Conservation (phyloP, 257 asterid genomes). For the Scutellaria barbata region DNA sequence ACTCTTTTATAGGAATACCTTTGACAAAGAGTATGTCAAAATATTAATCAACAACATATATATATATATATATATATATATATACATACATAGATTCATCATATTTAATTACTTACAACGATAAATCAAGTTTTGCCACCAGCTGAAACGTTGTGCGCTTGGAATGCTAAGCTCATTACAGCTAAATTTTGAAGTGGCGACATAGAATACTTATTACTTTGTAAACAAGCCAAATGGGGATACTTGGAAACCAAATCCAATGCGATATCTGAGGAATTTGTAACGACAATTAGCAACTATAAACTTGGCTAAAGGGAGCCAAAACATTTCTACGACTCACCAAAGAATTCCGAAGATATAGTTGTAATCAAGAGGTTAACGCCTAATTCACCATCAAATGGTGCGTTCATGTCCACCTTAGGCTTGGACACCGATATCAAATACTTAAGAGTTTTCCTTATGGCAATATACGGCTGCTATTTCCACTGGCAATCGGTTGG, state of each 20-base stretch:
- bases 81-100: too few relatives aligned
- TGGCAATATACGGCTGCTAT: neutral
- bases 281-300: neutral
- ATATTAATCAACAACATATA: too few relatives aligned
- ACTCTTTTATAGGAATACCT: too few relatives aligned
- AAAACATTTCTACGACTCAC: neutral
- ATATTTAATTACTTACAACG: neutral
- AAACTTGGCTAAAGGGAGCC: neutral
- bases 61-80: too few relatives aligned
- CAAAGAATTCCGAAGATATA: neutral
- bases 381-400: too few relatives aligned
- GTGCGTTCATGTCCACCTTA: too few relatives aligned
- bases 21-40: too few relatives aligned
- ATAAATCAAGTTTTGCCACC: neutral
- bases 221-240: neutral
- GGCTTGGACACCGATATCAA: neutral
- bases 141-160: neutral
- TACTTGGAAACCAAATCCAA: conserved; percentile 22
- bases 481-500: neutral
- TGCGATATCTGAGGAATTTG: conserved; percentile 29
- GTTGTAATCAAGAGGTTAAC: too few relatives aligned
- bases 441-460: neutral
- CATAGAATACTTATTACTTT: too few relatives aligned
- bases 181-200: neutral
- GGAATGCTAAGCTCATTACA: neutral